Base-by-base conservation (phyloP, 192 early-diverging fungal genomes). In the Oehlia diaphana region DNA sequence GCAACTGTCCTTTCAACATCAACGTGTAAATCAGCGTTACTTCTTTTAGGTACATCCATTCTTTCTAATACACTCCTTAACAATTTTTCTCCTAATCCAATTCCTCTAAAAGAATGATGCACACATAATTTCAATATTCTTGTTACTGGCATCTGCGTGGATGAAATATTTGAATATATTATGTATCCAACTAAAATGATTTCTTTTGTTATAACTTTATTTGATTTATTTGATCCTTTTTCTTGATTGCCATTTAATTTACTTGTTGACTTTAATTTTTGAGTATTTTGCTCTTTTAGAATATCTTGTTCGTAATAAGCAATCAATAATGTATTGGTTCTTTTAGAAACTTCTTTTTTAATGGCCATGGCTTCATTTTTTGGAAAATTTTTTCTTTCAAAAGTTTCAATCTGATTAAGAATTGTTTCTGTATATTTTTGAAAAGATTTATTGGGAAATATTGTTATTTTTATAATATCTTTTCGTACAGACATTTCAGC, bases 361-460 rank as follows among this genome's bases (percentile, higher is more conserved):
- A 79, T 73, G 9, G 70, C 3, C 78, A 79, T 79, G 3, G 44
- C 28, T 53, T 79, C 78, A 47, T 79, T 74, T 35, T 73, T 71
- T 14, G 78, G 78, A 21, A 79, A 79, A 12, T 69, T 35, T 42
- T 73, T 71, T 44, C 50, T 71, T 53, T 79, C 78, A 3, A 72
- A 61, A 2, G 78, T 23, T 28, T 79, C 78, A 26, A 79, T 79
- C 49, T 79, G 78, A 16, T 72, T 31, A 28, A 79, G 14, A 26
- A 79, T 72, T 21, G 37, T 28, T 7, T 79, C 78, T 19, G 73
- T 71, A 73, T 74, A 37, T 65, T 50, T 61, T 31, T 12, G 6
- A 35, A 79, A 26, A n/a, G 37, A 14, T 63, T 79, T 79, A 42
- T 31, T 35, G 3, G 78, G 78, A 42, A 79, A 79, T 53, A 79